A percentile compares a stretch with the other conserved stretches of the same genome.
phyloP scores from a whole-genome alignment of 148 eudicot species.

The Simmondsia chinensis region DNA sequence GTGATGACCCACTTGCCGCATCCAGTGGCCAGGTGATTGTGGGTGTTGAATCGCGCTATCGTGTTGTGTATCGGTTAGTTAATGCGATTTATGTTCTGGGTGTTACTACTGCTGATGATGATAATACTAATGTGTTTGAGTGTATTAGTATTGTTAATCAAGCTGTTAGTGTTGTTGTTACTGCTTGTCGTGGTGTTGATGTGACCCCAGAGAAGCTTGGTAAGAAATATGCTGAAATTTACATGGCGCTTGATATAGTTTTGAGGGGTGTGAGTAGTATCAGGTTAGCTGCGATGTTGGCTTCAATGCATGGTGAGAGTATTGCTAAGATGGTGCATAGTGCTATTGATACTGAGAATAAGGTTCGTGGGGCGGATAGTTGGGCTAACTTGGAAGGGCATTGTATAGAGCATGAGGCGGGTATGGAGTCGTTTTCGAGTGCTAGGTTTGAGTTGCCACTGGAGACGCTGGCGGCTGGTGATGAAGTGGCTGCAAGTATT shows the following conservation, averaged over 20 bases:
- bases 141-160: conserved; percentile 87
- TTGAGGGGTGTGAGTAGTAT: conserved; percentile 83
- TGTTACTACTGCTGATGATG: conserved; percentile 69
- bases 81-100: conserved; percentile 80
- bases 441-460: conserved; percentile 66
- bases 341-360: conserved; percentile 64
- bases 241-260: conserved; percentile 92
- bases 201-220: conserved; percentile 75
- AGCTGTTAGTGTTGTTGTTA: conserved; percentile 65
- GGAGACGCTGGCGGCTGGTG: conserved; percentile 75
- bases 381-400: conserved; percentile 49
- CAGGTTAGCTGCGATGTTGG: conserved; percentile 83
- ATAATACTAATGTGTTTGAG: conserved; percentile 56
- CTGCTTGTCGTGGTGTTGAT: conserved; percentile 77
- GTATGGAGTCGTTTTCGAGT: conserved; percentile 50
- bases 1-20: conserved; percentile 89
- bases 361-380: conserved; percentile 86
- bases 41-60: conserved; percentile 66
- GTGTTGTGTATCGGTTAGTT: conserved; percentile 80
- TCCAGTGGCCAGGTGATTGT: conserved; percentile 88
- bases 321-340: conserved; percentile 95
- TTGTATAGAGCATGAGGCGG: conserved; percentile 57
- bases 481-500: conserved; percentile 60
- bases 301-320: conserved; percentile 72
- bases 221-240: conserved; percentile 80